Conservation (phyloP, 2,329 filamentous ascomycete species). For the Xylariaceae sp. region DNA sequence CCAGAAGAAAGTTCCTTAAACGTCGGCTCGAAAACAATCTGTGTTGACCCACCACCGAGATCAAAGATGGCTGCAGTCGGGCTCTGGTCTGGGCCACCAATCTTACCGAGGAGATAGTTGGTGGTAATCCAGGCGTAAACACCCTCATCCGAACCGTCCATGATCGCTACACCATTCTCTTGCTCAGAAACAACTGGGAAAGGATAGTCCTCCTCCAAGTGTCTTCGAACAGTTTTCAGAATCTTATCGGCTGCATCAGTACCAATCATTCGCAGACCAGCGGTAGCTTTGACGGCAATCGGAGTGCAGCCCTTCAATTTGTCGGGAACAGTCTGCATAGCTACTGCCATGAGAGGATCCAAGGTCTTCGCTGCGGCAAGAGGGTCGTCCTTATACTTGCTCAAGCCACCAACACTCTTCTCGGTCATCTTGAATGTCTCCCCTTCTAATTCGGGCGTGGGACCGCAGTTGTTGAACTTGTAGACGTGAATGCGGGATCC, state of each 20-base stretch:
- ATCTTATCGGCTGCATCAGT: constrained; percentile 81
- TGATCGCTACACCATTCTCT: constrained; percentile 89
- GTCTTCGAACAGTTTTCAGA: constrained; percentile 79
- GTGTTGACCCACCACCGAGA: constrained; percentile 93
- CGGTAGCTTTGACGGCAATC: constrained; percentile 96
- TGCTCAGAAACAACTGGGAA: constrained; percentile 91
- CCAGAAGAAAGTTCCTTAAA: constrained; percentile 76
- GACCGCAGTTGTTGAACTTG: constrained; percentile 97
- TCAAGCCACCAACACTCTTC: constrained; percentile 82
- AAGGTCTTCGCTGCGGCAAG: constrained; percentile 88
- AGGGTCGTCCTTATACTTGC: constrained; percentile 84
- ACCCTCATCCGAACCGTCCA: constrained; percentile 96
- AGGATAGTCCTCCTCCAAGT: constrained; percentile 87
- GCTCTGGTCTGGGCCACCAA: constrained; percentile 87
- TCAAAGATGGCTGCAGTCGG: constrained; percentile 95
- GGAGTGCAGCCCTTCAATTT: constrained; percentile 91
- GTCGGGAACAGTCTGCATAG: constrained; percentile 83
- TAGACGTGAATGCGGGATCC: constrained; percentile 98
- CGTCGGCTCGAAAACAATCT: constrained; percentile 97
- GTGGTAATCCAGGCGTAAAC: constrained; percentile 99
- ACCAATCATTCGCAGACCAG: constrained; percentile 87
- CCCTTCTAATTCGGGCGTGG: constrained; percentile 90
- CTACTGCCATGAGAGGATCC: constrained; percentile 85
- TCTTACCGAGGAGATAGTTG: constrained; percentile 98
- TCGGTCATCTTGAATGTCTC: constrained; percentile 95